Conservation (phyloP, 2,329 filamentous ascomycete species). For the Chaetomiaceae sp. region DNA sequence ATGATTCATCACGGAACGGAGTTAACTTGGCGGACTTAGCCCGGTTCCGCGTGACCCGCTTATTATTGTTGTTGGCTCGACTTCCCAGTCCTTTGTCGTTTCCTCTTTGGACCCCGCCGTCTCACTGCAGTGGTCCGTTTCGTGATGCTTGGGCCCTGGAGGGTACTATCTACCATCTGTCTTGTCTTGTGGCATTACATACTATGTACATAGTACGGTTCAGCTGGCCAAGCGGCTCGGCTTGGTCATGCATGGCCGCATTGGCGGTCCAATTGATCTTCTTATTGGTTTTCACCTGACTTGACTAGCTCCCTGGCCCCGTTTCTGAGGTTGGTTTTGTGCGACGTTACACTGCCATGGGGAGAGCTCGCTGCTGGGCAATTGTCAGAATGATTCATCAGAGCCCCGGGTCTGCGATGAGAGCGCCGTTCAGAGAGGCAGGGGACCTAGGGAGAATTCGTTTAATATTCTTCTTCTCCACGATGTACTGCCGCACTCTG, state of each 20-base stretch:
- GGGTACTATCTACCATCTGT: too few species aligned
- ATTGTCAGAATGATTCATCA: not conserved
- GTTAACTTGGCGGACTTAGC: conserved; percentile 15
- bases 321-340: not conserved
- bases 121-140: conserved; percentile 2
- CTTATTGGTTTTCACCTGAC: too few species aligned
- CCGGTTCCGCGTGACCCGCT: conserved; percentile 1
- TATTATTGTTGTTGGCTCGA: not conserved
- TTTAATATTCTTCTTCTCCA: too few species aligned
- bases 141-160: not conserved
- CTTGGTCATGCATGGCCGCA: not conserved
- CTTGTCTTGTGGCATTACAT: too few species aligned
- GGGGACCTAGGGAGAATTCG: too few species aligned
- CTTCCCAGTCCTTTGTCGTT: not conserved
- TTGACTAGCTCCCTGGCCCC: too few species aligned
- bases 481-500: too few species aligned
- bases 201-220: too few species aligned
- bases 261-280: not conserved
- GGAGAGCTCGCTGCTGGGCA: not conserved
- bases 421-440: too few species aligned
- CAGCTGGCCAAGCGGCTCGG: conserved; percentile 4
- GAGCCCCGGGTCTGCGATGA: not conserved
- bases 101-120: not conserved
- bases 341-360: not conserved
- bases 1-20: conserved; percentile 13